Conservation (phyloP, 345 rosid genomes). For the Salix arbutifolia region DNA sequence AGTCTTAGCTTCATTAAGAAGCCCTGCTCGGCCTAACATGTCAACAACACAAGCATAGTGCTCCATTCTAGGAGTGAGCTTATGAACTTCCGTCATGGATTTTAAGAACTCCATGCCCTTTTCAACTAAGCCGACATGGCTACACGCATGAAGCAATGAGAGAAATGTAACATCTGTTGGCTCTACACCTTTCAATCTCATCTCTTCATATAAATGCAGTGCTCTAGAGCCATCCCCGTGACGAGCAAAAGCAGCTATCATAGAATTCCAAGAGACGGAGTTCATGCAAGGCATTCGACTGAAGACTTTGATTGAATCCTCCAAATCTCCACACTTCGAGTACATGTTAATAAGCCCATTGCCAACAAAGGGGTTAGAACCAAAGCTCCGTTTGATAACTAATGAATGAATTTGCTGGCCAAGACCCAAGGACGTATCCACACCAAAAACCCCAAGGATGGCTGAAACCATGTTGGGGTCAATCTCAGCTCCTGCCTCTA, state of each 20-base stretch:
- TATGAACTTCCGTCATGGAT: constrained; percentile 56
- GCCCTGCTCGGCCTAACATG: constrained; percentile 89
- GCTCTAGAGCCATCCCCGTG: constrained; percentile 65
- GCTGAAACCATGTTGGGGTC: constrained; percentile 79
- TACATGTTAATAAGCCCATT: constrained; percentile 92
- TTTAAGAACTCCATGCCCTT: constrained; percentile 68
- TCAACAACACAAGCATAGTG: constrained; percentile 81
- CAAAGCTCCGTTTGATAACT: constrained; percentile 56
- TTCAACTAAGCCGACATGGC: constrained; percentile 73
- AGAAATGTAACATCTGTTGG: constrained; percentile 89
- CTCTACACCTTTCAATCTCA: constrained; percentile 48
- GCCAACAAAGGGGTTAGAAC: constrained; percentile 52
- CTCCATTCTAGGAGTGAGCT: constrained; percentile 59
- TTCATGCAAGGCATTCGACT: constrained; percentile 48
- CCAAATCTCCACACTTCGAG: constrained; percentile 76
- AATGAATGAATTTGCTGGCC: constrained; percentile 85
- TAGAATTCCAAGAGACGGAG: constrained; percentile 85
- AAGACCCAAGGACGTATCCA: constrained; percentile 56
- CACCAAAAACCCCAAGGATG: constrained; percentile 65
- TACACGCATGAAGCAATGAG: constrained; percentile 86
- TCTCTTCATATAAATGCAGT: constrained; percentile 57
- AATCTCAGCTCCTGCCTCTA: constrained; percentile 52
- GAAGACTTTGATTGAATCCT: constrained; percentile 63
- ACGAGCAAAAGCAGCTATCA: constrained; percentile 84
- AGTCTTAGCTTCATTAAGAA: constrained; percentile 56